Evolutionary conservation across 495 filamentous ascomycete species (phyloP), one percentile per base, ranked within the genome.

Genomic region (Penicillium coffeae): DNA sequence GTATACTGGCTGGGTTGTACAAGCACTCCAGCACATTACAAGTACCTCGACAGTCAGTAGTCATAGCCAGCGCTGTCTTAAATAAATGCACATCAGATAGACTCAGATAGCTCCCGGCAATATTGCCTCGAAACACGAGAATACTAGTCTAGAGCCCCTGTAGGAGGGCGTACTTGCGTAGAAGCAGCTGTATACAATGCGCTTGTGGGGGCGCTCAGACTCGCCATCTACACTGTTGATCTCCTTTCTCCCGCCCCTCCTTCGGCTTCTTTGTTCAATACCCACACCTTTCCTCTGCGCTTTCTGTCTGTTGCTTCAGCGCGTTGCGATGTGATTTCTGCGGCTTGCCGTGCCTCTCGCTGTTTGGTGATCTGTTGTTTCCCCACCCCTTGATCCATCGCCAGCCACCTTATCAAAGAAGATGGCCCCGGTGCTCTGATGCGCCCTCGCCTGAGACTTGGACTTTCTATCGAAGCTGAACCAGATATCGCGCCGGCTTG

Each of bases 271-370:
- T 36, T 42, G 19, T 27, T 16, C 12, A 35, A 20, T 21, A 21
- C 44, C 40, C 32, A 42, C 42, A 48, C 32, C 12, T 38, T 27
- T 30, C 10, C 8, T 21, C 14, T 45, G 9, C 2, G 22, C 4
- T 1, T 27, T 32, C 10, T 14, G 14, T 36, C 20, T 21, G 21
- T 46, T n/a, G 20, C 14, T 46, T 32, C 42, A 53, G 47, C 42
- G 49, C 49, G 56, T 59, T 71, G 62, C 66, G 58, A 71, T 73
- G 66, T 70, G 59, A 71, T 62, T 55, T 39, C 51, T 21, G 33
- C 41, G n/a, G 21, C 38, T 40, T 21, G n/a, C n/a, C 21, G n/a
- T 38, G n/a, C 36, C 32, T 34, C 35, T 16, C 35, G n/a, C 35
- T 38, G 35, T 38, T 15, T 40, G 15, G 6, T 40, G 15, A 16